Evolutionary conservation across 495 filamentous ascomycete species (phyloP).

Genomic region (Xylaria curta): DNA sequence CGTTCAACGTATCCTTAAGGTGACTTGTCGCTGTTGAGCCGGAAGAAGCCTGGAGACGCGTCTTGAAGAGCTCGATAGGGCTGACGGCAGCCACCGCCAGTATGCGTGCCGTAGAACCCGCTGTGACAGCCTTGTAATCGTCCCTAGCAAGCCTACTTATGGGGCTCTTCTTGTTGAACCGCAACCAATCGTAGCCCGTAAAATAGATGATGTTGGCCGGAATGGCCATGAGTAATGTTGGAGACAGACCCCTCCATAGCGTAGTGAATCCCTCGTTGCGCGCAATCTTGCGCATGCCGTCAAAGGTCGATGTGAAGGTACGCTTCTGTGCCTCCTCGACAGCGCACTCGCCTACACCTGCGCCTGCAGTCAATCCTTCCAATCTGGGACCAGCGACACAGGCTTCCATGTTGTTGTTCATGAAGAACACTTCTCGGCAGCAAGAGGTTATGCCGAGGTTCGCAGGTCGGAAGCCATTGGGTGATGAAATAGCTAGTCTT

Average conservation of each 20-base stretch:
- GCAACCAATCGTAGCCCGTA: conserved; percentile 95
- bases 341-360: conserved; percentile 69
- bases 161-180: conserved; percentile 71
- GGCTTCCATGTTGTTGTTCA: conserved; percentile 81
- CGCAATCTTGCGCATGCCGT: conserved; percentile 95
- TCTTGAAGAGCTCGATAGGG: conserved; percentile 95
- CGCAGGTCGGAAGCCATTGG: conserved; percentile 66
- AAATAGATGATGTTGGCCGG: conserved; percentile 98
- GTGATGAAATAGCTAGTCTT: conserved; percentile 51
- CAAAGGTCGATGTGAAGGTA: conserved; percentile 88
- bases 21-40: conserved; percentile 57
- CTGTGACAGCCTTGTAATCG: conserved; percentile 77
- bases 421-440: conserved; percentile 97
- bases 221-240: conserved; percentile 92
- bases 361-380: conserved; percentile 39
- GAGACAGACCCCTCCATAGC: conserved; percentile 90
- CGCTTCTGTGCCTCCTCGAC: conserved; percentile 83
- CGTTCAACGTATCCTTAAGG: conserved; percentile 76
- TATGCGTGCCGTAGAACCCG: conserved; percentile 77
- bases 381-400: conserved; percentile 67
- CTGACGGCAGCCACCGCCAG: conserved; percentile 83
- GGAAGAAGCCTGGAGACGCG: conserved; percentile 83
- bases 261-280: conserved; percentile 87
- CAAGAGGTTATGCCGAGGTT: conserved; percentile 93
- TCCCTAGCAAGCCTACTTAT: conserved; percentile 66